Percentiles rank a stretch among this genome's conserved stretches.
These are phyloP conservation scores for Adansonia madagascariensis DNA, from an alignment of 441 rosid species.

Conservation along the genomic window DNA sequence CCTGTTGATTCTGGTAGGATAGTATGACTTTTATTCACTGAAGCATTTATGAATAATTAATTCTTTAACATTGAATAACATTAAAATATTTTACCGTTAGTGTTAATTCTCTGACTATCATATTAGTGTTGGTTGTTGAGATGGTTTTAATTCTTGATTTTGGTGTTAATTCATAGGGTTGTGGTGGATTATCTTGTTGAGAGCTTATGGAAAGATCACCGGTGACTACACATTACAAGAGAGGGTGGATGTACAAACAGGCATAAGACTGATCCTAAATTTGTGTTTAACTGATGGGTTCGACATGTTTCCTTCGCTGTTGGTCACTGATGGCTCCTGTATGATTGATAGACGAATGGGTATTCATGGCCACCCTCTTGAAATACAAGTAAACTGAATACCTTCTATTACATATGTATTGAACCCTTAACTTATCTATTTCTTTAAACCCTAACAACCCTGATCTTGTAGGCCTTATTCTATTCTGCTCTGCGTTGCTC, in stretches of 20 bases:
- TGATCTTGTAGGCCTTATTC: constrained; percentile 69
- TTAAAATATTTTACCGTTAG: background rate
- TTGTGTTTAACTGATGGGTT: constrained; percentile 83
- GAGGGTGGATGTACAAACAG: constrained; percentile 93
- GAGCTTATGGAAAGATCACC: constrained; percentile 90
- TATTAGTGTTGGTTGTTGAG: background rate
- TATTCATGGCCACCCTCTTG: constrained; percentile 96
- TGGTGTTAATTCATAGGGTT: constrained; percentile 49
- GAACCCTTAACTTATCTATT: background rate
- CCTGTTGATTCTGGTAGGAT: constrained; percentile 91
- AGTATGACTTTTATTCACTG: background rate
- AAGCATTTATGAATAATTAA: background rate
- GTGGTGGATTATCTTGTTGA: constrained; percentile 92
- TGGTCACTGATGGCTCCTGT: constrained; percentile 96
- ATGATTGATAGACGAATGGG: constrained; percentile 99
- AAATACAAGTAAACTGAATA: constrained; percentile 67
- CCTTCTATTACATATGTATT: background rate
- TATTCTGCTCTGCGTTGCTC: constrained; percentile 83
- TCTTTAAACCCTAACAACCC: constrained; percentile 10
- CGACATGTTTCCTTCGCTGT: constrained; percentile 91
- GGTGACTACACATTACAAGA: constrained; percentile 82
- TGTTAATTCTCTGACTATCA: constrained; percentile 1
- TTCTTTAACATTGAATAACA: background rate
- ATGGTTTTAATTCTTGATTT: constrained; percentile 12
- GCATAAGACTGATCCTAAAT: constrained; percentile 78